A percentile compares a stretch with the other conserved stretches of the same genome.
These are phyloP conservation scores for Diutina neorugosa DNA, from an alignment of 1,139 yeast species.

Conservation along the genomic window DNA sequence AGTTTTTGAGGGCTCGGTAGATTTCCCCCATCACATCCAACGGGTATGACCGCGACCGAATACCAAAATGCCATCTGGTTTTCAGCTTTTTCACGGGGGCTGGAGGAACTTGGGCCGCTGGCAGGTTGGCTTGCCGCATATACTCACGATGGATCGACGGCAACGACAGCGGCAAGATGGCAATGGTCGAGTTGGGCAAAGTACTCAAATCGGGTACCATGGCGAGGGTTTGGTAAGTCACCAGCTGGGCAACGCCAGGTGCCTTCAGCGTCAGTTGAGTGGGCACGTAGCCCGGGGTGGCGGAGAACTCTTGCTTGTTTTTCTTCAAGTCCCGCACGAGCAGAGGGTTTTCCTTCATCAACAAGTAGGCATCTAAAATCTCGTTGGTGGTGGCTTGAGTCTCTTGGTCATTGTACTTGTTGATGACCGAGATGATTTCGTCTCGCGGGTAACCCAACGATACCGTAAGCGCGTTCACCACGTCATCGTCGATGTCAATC, in stretches of 20 bases:
- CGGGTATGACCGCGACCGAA: slow-evolving; percentile 91
- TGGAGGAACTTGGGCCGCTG: slow-evolving; percentile 25
- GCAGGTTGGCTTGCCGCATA: slow-evolving; percentile 55
- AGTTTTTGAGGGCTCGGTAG: slow-evolving; percentile 80
- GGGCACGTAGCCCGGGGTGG: slow-evolving; percentile 33
- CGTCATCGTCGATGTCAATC: slow-evolving; percentile 60
- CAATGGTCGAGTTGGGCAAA: slow-evolving; percentile 58
- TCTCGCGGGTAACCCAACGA: slow-evolving; percentile 92
- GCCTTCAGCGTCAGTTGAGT: slow-evolving; percentile 13
- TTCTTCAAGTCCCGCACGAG: slow-evolving; percentile 55
- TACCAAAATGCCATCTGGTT: slow-evolving; percentile 98
- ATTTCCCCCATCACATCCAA: slow-evolving; percentile 98
- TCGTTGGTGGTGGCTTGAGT: slow-evolving; percentile 41
- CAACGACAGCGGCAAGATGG: slow-evolving; percentile 84
- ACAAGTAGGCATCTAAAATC: slow-evolving; percentile 80
- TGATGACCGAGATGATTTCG: slow-evolving; percentile 70
- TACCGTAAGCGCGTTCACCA: slow-evolving; percentile 63
- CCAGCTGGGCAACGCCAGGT: slow-evolving; percentile 36
- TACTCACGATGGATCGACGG: slow-evolving; percentile 92
- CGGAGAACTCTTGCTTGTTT: slow-evolving; percentile 35
- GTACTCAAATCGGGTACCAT: slow-evolving; percentile 40
- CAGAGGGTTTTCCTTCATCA: slow-evolving; percentile 75
- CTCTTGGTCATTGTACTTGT: slow-evolving; percentile 29
- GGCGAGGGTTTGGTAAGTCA: slow-evolving; percentile 38
- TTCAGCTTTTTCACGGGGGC: slow-evolving; percentile 74